Percentiles rank a stretch among this genome's conserved stretches.
phyloP scores from a whole-genome alignment of 176 grass and related monocot species.

The Triticum turgidum region DNA sequence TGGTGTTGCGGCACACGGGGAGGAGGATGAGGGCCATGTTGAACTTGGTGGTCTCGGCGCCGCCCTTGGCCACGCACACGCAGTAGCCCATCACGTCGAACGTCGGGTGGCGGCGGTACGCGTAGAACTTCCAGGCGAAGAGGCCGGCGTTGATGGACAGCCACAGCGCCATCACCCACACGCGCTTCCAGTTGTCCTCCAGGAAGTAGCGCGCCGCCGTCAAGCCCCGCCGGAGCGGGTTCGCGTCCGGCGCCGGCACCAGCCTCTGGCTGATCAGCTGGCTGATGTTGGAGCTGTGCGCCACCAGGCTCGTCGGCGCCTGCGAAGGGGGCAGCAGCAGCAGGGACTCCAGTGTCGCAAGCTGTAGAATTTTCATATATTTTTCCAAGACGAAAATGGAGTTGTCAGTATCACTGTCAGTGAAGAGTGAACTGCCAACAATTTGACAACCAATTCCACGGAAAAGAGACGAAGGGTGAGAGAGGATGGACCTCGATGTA shows the following conservation, averaged over 20 bases:
- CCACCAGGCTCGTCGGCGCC: not conserved
- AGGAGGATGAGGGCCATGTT: slow-evolving; percentile 77
- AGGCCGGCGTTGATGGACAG: slow-evolving; percentile 62
- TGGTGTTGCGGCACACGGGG: slow-evolving; percentile 67
- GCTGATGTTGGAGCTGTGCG: slow-evolving; percentile 82
- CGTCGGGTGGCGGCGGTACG: slow-evolving; percentile 45
- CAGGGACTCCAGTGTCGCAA: slow-evolving; percentile 72
- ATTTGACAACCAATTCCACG: not conserved
- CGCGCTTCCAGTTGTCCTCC: slow-evolving; percentile 97
- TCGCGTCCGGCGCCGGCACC: slow-evolving; percentile 32
- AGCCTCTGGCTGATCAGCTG: slow-evolving; percentile 91
- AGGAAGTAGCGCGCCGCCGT: slow-evolving; percentile 56
- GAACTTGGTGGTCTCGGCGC: slow-evolving; percentile 75
- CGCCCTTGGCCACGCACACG: slow-evolving; percentile 67
- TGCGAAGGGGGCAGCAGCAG: slow-evolving; percentile 58
- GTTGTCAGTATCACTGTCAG: not conserved
- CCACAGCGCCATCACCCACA: slow-evolving; percentile 87
- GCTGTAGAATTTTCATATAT: slow-evolving; percentile 20
- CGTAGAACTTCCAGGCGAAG: slow-evolving; percentile 66
- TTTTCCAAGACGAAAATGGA: not conserved
- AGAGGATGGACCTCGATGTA: slow-evolving; percentile 69
- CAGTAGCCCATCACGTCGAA: slow-evolving; percentile 75
- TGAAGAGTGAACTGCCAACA: not conserved
- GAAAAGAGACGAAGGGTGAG: not conserved
- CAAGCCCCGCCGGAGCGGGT: slow-evolving; percentile 45